Percentiles rank a stretch among this genome's conserved stretches.
phyloP scores from a whole-genome alignment of 352 stramenopile species.

The Phytophthora crassamura region DNA sequence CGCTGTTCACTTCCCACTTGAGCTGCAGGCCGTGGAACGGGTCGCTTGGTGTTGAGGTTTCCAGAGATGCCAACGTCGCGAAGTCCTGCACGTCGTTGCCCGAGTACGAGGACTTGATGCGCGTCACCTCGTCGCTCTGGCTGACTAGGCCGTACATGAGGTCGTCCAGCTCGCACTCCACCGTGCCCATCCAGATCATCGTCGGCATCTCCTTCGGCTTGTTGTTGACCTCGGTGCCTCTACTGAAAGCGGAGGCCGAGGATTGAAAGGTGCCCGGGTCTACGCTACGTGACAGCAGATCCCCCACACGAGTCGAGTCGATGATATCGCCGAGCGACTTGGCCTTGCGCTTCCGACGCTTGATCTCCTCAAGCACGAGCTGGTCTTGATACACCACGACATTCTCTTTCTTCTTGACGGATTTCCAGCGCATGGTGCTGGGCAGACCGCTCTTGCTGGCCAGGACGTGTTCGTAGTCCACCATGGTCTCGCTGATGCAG shows the following conservation, averaged over 20 bases:
- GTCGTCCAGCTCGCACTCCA: constrained; percentile 41
- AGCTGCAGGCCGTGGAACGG: constrained; percentile 39
- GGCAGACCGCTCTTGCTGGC: constrained; percentile 30
- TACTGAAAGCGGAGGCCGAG: constrained; percentile 2
- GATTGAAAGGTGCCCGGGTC: constrained; percentile 8
- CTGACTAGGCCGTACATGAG: constrained; percentile 46
- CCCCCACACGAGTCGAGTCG: constrained; percentile 24
- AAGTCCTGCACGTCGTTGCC: constrained; percentile 36
- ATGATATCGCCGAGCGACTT: constrained; percentile 33
- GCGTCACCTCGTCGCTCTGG: constrained; percentile 36
- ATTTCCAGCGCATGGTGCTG: constrained; percentile 36
- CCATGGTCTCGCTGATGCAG: constrained; percentile 30
- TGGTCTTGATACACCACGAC: constrained; percentile 38
- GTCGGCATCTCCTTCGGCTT: constrained; percentile 24
- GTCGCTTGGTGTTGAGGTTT: constrained; percentile 24
- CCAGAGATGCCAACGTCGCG: constrained; percentile 29
- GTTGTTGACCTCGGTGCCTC: neutral
- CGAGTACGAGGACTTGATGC: constrained; percentile 40
- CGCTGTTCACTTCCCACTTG: constrained; percentile 35
- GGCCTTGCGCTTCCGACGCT: constrained; percentile 30
- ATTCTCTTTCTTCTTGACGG: constrained; percentile 37
- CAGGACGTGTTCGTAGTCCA: constrained; percentile 43
- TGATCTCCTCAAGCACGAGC: constrained; percentile 33
- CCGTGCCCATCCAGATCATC: constrained; percentile 38
- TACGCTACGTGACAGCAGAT: constrained; percentile 22